These are phyloP conservation scores for Vaccinium darrowii DNA, from an alignment of 148 eudicot species.

Conservation along the genomic window DNA sequence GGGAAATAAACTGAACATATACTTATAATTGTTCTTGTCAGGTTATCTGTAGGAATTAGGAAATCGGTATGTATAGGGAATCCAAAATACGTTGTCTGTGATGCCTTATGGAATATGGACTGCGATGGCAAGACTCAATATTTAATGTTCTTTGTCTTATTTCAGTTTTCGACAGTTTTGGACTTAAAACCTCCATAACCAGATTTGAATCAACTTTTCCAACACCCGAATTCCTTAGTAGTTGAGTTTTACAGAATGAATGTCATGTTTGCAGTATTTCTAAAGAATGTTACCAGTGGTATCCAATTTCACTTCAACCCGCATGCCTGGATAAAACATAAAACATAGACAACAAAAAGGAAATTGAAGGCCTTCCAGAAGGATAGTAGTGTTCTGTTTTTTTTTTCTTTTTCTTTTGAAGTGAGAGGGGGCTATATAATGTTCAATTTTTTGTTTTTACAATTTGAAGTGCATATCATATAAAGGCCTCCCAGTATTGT, in stretches of 20 bases:
- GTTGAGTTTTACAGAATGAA: neutral
- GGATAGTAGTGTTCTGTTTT: neutral
- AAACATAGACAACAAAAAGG: neutral
- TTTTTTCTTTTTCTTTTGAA: too few species aligned
- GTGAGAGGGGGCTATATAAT: neutral
- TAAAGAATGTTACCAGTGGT: neutral
- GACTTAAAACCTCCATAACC: too few species aligned
- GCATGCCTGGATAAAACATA: neutral
- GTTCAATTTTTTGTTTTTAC: neutral
- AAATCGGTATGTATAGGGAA: neutral
- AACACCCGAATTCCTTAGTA: too few species aligned
- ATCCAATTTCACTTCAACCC: conserved; percentile 1
- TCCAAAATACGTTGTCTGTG: neutral
- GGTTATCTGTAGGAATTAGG: neutral
- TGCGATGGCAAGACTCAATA: neutral
- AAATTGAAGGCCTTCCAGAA: neutral
- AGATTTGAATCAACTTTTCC: too few species aligned
- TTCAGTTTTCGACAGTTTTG: neutral
- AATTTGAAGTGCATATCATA: neutral
- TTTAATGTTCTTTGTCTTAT: neutral
- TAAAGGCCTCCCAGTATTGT: neutral
- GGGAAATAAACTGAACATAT: neutral
- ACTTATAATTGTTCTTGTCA: neutral
- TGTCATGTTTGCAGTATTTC: neutral
- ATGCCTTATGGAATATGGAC: neutral